phyloP scores from a whole-genome alignment of 441 rosid genomes.

The Metrosideros polymorpha region DNA sequence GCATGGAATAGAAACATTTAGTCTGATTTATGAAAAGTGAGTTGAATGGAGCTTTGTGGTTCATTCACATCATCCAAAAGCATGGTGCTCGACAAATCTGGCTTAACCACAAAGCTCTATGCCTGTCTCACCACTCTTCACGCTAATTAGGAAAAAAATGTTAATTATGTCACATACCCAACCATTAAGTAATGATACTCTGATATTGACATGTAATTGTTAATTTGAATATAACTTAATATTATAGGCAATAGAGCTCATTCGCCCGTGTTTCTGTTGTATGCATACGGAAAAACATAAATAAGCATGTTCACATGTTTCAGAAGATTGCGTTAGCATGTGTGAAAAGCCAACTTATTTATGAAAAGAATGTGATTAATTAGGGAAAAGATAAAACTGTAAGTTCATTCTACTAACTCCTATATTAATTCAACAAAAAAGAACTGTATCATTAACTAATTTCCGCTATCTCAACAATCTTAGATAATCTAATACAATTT shows the following conservation, averaged over 20 bases:
- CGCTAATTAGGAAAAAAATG: background rate
- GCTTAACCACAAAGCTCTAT: background rate
- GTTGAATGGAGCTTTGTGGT: background rate
- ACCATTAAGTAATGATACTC: background rate
- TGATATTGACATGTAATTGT: background rate
- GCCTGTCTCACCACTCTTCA: background rate
- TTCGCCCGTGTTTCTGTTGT: background rate
- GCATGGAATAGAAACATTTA: background rate
- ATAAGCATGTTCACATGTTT: background rate
- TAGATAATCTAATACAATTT: background rate
- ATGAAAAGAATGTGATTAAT: background rate
- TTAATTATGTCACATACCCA: background rate
- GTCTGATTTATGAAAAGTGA: background rate
- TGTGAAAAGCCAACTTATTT: background rate
- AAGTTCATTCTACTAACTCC: background rate
- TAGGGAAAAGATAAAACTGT: background rate
- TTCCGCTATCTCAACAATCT: background rate
- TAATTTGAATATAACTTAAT: background rate
- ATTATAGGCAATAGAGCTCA: background rate
- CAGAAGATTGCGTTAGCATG: background rate
- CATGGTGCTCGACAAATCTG: background rate
- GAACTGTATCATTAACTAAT: background rate
- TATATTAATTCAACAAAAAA: background rate
- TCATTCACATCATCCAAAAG: background rate
- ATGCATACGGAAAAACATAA: background rate